Evolutionary conservation across 2,329 filamentous ascomycete species (phyloP).

Genomic region (Fusarium sp.): DNA sequence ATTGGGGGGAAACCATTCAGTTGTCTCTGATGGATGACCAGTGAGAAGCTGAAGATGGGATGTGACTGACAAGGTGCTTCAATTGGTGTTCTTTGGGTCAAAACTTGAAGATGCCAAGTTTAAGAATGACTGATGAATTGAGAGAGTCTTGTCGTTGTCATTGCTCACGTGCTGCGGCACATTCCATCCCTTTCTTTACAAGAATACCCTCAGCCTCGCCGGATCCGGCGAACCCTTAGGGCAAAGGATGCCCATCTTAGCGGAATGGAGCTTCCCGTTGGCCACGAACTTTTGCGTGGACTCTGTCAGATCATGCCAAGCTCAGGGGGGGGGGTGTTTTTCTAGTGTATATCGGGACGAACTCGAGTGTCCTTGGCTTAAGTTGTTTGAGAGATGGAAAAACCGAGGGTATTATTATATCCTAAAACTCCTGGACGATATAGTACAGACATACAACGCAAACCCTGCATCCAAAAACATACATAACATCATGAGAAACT

Average conservation of each 20-base stretch:
- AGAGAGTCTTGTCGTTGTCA: conserved; percentile 9
- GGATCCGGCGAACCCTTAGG: not conserved
- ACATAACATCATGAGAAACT: not conserved
- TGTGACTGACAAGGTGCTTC: not conserved
- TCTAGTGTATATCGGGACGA: too few species aligned
- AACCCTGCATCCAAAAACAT: not conserved
- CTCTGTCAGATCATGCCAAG: conserved; percentile 3
- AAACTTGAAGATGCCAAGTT: not conserved
- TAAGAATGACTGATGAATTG: not conserved
- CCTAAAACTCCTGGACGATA: not conserved
- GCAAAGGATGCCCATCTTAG: not conserved
- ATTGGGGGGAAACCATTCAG: conserved; percentile 18
- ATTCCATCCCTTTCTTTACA: conserved; percentile 20
- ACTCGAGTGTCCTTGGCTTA: too few species aligned
- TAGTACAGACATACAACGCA: not conserved
- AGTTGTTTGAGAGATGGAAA: not conserved
- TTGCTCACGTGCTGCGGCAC: conserved; percentile 16
- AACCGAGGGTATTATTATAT: conserved; percentile 8
- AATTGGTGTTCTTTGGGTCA: not conserved
- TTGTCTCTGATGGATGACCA: conserved; percentile 23
- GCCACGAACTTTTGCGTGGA: not conserved
- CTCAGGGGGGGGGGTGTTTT: not conserved
- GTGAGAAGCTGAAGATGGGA: conserved; percentile 5
- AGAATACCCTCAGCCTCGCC: not conserved
- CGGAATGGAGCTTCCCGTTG: conserved; percentile 1